These are phyloP conservation scores for Mariannaea elegans DNA, from an alignment of 2,329 filamentous ascomycete species.

Conservation along the genomic window DNA sequence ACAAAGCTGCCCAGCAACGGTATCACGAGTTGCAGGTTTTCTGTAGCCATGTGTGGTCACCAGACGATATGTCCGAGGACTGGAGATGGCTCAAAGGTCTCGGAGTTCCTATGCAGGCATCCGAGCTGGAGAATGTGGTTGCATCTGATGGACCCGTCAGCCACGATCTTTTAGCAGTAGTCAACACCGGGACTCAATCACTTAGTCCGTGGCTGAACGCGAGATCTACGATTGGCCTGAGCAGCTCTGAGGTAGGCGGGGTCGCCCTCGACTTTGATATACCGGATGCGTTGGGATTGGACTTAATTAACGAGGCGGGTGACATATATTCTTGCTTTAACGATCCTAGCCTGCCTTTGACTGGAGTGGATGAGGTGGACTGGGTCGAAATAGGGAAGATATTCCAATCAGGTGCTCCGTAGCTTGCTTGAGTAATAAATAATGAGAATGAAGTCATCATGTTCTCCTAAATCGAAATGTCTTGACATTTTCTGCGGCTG, in stretches of 20 bases:
- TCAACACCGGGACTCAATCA: neutral
- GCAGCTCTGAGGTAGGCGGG: neutral
- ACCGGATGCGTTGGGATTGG: conserved; percentile 31
- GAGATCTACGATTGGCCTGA: neutral
- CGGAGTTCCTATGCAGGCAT: neutral
- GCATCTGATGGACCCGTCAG: neutral
- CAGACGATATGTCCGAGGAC: conserved; percentile 29
- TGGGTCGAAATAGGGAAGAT: conserved; percentile 42
- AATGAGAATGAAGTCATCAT: too few relatives aligned
- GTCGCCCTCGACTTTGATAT: conserved; percentile 24
- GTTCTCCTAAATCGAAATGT: too few relatives aligned
- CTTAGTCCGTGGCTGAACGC: neutral
- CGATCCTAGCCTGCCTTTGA: conserved; percentile 40
- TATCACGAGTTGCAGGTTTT: conserved; percentile 40
- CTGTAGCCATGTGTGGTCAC: conserved; percentile 39
- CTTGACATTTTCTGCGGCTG: too few relatives aligned
- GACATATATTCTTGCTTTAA: conserved; percentile 43
- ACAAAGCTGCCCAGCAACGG: conserved; percentile 35
- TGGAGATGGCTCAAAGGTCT: conserved; percentile 31
- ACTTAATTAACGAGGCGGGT: conserved; percentile 35
- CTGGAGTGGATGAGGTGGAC: conserved; percentile 42
- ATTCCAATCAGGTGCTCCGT: conserved; percentile 22
- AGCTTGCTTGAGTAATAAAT: too few relatives aligned
- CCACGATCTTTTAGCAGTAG: neutral
- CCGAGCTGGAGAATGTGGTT: neutral